Evolutionary conservation across 2,329 filamentous ascomycete genomes (phyloP), one percentile per base, ranked within the genome.

Genomic region (Penicillium brasilianum): DNA sequence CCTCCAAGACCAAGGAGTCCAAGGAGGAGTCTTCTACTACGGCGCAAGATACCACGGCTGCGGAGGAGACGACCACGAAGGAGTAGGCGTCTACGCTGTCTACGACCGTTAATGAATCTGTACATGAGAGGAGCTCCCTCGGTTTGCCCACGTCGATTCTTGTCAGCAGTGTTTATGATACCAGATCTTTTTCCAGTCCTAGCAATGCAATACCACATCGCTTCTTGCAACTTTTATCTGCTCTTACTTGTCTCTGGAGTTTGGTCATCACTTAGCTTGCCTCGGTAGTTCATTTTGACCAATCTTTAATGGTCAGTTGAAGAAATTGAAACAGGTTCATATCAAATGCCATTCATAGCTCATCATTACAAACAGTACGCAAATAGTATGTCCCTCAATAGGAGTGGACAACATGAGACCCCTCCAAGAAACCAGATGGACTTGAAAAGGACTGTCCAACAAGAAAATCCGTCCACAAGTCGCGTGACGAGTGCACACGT

Each of bases 11-110:
- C 41, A 62, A 61, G 53, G 60, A 53, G 46, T 52, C 44, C 41
- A 62, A 61, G 53, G 60, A 55, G 11, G 55, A 56, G 8, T 5
- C 53, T 28, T 28, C 57, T 28, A 32, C 57, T 25, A 37, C 59
- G 58, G 32, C 48, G 50, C 64, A 65, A 51, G 65, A 69, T 52
- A 57, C 66, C 20, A 68, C 64, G 59, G 64, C 70, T 46, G 67
- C 57, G 25, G 65, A 65, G 25, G 65, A 65, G 44, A 61, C 67
- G 60, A 66, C 70, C 18, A 57, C 65, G 49, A 72, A 64, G 32
- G 69, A 73, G 57, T 73, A 56, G 65, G 48, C 50, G 37, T 41
- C n/a, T 18, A 49, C 36, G 58, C 64, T 32, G 20, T 60, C 63
- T 58, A 65, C 62, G 65, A 65, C 54, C 52, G 51, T 28, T 66